Conservation (phyloP, 331 rosid genomes). For the Phaseolus coccineus region DNA sequence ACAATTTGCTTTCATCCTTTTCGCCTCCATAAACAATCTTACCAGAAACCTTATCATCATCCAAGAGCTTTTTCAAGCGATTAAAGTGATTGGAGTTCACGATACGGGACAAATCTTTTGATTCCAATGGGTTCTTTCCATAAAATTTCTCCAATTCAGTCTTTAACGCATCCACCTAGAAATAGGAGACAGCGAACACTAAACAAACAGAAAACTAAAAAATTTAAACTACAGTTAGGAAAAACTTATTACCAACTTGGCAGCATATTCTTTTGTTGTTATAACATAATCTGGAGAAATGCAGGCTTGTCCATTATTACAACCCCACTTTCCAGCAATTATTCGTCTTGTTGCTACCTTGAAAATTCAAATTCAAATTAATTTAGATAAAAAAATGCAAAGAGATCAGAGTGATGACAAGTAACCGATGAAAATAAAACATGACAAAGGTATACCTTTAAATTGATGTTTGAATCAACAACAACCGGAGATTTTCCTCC, state of each 20-base stretch:
- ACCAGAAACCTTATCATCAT: constrained; percentile 86
- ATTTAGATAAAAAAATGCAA: constrained; percentile 39
- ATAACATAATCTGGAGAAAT: constrained; percentile 82
- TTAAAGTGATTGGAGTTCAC: constrained; percentile 84
- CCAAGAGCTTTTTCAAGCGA: constrained; percentile 87
- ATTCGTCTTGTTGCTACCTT: constrained; percentile 88
- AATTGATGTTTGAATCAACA: constrained; percentile 79
- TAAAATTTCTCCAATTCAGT: constrained; percentile 77
- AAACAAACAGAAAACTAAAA: constrained; percentile 34
- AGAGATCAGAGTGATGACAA: constrained; percentile 13
- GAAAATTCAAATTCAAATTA: constrained; percentile 41
- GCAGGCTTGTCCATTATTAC: constrained; percentile 97
- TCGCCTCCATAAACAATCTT: constrained; percentile 90
- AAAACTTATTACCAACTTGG: constrained; percentile 73
- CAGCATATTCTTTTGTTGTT: constrained; percentile 84
- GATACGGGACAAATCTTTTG: constrained; percentile 89
- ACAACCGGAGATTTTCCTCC: constrained; percentile 96
- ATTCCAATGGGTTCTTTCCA: constrained; percentile 81
- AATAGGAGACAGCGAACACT: constrained; percentile 41
- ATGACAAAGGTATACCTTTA: constrained; percentile 53
- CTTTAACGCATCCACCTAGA: constrained; percentile 82
- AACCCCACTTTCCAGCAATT: constrained; percentile 93
- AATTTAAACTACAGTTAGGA: constrained; percentile 27
- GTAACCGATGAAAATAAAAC: neutral
- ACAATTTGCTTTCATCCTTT: constrained; percentile 80